Base-by-base conservation (phyloP, 306 rosid species). In the Leucaena leucocephala region DNA sequence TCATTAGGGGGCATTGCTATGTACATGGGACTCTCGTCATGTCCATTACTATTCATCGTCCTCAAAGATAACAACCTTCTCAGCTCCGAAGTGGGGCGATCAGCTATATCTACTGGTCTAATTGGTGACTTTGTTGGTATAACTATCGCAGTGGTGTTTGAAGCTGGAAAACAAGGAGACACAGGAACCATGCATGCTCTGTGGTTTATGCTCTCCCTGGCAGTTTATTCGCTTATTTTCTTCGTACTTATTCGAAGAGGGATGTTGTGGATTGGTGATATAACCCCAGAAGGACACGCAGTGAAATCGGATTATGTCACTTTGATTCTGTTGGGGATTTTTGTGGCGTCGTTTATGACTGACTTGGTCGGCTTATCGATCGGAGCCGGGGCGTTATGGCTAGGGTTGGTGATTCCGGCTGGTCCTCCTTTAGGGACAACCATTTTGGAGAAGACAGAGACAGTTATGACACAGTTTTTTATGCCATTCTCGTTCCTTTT, bases 371-470 rank as follows among this genome's bases (percentile, higher is more conserved):
- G 98, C 3, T 21, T 92, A 0, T 88, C 97, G 0, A 79, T 92
- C 49, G 86, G 65, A 4, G 86, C 84, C 73, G 98, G 98, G 8
- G 76, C 97, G 0, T 58, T 92, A 8, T 84, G 91, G 91, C n/a
- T 94, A 64, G 98, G 97, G 13, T 12, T 92, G 4, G 82, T 17
- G 0, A 83, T 92, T 8, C 97, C 97, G 0, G 93, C 90, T 58
- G 97, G 97, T 9, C 98, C 97, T 15, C 87, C 90, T 1, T 78
- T 94, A 36, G 97, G 97, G 2, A 71, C 90, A 6, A 73, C 88
- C 0, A 22, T 94, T 0, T 87, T 88, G 4, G 83, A 87, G 8
- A 88, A 71, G 65, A 40, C 74, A 3, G 84, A 87, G 72, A 83
- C 88, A 1, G 49, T 94, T 52, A 61, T 86, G 22, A 40, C 16